phyloP scores from a whole-genome alignment of 140 eudicot species.

The Artemisia princeps region DNA sequence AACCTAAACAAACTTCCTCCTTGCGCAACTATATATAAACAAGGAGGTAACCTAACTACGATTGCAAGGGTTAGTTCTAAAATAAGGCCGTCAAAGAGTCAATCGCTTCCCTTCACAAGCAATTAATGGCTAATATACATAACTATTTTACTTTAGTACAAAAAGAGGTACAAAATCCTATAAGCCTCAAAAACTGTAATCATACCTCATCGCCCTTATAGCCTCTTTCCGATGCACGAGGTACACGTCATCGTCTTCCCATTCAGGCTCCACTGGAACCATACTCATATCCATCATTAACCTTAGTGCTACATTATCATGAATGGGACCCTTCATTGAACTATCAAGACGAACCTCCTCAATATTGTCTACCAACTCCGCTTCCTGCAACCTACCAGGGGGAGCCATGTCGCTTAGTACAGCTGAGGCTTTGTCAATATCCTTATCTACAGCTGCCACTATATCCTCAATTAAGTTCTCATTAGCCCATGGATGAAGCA shows the following conservation, averaged over 20 bases:
- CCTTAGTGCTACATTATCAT: slow-evolving; percentile 21
- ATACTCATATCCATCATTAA: slow-evolving; percentile 32
- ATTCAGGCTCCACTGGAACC: slow-evolving; percentile 78
- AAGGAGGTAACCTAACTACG: too few species aligned
- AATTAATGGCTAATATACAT: slow-evolving; percentile 3
- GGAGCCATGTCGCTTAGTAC: slow-evolving; percentile 50
- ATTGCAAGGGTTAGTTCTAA: too few species aligned
- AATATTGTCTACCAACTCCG: slow-evolving; percentile 12
- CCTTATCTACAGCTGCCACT: slow-evolving; percentile 51
- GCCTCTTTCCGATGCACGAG: slow-evolving; percentile 68
- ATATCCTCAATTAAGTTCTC: slow-evolving; percentile 61
- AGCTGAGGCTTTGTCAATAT: slow-evolving; percentile 46
- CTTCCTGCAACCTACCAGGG: slow-evolving; percentile 20
- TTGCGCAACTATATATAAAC: too few species aligned
- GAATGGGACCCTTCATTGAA: background rate
- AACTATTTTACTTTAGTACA: background rate
- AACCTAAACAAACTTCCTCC: too few species aligned
- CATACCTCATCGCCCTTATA: slow-evolving; percentile 60
- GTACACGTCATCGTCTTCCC: slow-evolving; percentile 93
- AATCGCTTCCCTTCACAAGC: background rate
- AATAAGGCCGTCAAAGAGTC: background rate
- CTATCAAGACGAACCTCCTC: slow-evolving; percentile 21
- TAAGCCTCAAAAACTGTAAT: background rate
- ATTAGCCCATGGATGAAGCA: slow-evolving; percentile 69
- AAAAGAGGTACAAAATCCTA: background rate